phyloP scores from a whole-genome alignment of 1,139 yeast genomes.

The Hansenula anomala region DNA sequence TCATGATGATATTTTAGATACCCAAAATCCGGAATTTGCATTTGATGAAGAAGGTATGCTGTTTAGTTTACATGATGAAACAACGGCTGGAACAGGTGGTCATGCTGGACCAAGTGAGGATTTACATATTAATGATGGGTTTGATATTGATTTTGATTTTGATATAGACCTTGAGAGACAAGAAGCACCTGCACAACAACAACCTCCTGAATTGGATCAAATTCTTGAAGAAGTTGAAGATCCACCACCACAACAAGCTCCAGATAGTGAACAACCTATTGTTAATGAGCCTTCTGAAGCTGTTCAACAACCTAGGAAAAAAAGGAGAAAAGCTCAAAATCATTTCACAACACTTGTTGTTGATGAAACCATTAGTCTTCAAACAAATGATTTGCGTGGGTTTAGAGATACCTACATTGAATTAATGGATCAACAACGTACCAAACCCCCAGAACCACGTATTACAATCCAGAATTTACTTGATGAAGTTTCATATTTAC shows the following conservation, averaged over 20 bases:
- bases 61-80: constrained; percentile 10
- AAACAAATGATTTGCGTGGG: constrained; percentile 17
- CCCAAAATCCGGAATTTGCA: constrained; percentile 18
- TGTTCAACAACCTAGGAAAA: neutral
- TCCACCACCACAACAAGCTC: neutral
- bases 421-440: constrained; percentile 10
- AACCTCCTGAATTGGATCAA: constrained; percentile 4
- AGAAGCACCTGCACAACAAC: neutral
- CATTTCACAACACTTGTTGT: constrained; percentile 3
- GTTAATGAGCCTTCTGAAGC: neutral
- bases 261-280: too few relatives aligned
- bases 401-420: constrained; percentile 20
- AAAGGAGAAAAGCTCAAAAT: constrained; percentile 6
- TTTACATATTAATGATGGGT: too few relatives aligned
- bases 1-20: constrained; percentile 13
- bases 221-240: constrained; percentile 10
- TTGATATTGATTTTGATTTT: constrained; percentile 5
- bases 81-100: neutral
- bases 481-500: constrained; percentile 1
- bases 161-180: constrained; percentile 2
- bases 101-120: too few relatives aligned
- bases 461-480: neutral
- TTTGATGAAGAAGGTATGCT: constrained; percentile 23
- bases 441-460: neutral
- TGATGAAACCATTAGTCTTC: constrained; percentile 14